Evolutionary conservation across 1,284 basidiomycete genomes (phyloP).

Genomic region (Malassezia pachydermatis): DNA sequence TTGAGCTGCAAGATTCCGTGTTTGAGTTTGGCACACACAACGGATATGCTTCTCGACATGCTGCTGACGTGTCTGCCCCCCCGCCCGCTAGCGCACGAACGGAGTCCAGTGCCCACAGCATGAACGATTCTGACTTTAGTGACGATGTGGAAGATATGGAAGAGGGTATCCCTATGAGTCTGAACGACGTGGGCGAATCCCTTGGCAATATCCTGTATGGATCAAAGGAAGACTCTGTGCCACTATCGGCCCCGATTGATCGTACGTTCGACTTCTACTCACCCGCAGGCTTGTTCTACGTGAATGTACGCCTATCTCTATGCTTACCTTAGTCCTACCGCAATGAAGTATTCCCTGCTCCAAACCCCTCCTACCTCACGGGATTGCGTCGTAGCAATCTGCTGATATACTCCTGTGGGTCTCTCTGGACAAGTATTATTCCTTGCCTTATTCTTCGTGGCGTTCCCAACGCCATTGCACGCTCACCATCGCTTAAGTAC

Average conservation of each 20-base stretch:
- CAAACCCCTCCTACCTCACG: slow-evolving; percentile 69
- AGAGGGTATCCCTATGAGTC: neutral
- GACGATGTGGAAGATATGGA: slow-evolving; percentile 2
- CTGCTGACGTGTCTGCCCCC: too few species aligned
- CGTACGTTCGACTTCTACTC: slow-evolving; percentile 7
- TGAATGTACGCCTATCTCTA: slow-evolving; percentile 57
- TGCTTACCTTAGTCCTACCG: slow-evolving; percentile 24
- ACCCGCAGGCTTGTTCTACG: slow-evolving; percentile 67
- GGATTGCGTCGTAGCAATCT: slow-evolving; percentile 60
- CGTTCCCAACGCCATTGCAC: slow-evolving; percentile 68
- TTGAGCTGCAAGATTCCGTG: slow-evolving; percentile 7
- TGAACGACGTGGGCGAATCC: slow-evolving; percentile 8
- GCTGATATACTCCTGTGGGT: slow-evolving; percentile 78
- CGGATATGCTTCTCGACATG: too few species aligned
- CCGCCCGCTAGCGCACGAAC: neutral
- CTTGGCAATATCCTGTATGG: slow-evolving; percentile 61
- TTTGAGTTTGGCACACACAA: neutral
- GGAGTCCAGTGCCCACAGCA: neutral
- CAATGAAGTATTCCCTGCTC: slow-evolving; percentile 71
- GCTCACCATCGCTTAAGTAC: slow-evolving; percentile 60
- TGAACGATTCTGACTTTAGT: slow-evolving; percentile 4
- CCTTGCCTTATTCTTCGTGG: slow-evolving; percentile 79
- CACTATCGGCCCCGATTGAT: slow-evolving; percentile 23
- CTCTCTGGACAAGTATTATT: slow-evolving; percentile 77
- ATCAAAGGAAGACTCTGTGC: slow-evolving; percentile 51